Evolutionary conservation across 31 red algal species (phyloP).

Genomic region (Porphyra umbilicalis): DNA sequence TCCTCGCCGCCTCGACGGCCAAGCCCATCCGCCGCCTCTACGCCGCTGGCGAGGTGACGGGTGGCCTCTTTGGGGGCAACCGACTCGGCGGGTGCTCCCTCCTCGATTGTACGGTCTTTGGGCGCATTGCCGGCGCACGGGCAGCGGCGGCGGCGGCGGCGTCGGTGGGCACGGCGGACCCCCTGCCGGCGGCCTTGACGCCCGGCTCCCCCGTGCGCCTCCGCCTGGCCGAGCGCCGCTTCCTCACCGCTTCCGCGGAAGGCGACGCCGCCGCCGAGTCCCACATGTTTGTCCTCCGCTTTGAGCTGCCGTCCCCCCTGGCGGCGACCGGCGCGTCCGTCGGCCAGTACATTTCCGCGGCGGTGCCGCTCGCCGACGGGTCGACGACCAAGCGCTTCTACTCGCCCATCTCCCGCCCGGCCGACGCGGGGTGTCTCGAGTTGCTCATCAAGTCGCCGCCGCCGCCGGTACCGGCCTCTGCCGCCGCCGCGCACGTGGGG

Average conservation of each 20-base stretch:
- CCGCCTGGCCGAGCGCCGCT: not conserved
- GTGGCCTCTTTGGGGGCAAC: not conserved
- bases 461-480: not conserved
- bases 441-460: not conserved
- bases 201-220: not conserved
- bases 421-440: not conserved
- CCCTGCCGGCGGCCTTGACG: not conserved
- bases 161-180: not conserved
- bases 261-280: not conserved
- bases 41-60: not conserved
- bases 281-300: not conserved
- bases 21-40: slow-evolving; percentile 1
- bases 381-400: not conserved
- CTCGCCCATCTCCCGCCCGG: not conserved
- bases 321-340: not conserved
- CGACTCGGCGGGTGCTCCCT: not conserved
- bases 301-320: not conserved
- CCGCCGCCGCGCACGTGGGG: not conserved
- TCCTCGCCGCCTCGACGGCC: not conserved
- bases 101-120: slow-evolving; percentile 1
- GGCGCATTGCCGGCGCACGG: not conserved
- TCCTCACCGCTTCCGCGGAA: not conserved
- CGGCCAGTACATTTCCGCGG: not conserved
- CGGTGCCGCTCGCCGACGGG: not conserved
- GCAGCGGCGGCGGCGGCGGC: not conserved